These are phyloP conservation scores for Diutina sp. DNA, from an alignment of 1,139 yeast genomes.

Conservation along the genomic window DNA sequence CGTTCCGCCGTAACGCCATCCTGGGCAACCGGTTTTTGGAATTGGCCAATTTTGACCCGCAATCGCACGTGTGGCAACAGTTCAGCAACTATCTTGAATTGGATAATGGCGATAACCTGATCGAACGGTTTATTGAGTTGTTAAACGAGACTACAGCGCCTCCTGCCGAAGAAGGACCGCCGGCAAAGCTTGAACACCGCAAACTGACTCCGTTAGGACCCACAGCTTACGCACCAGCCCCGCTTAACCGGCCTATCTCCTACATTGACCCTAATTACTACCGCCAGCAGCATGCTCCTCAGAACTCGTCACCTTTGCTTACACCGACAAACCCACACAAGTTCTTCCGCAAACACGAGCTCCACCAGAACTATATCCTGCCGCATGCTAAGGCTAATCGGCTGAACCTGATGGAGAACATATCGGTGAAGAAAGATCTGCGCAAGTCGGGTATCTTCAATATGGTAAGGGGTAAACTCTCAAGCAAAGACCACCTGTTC, in stretches of 20 bases:
- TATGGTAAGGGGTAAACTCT: not conserved
- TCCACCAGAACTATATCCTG: not conserved
- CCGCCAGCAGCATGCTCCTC: not conserved
- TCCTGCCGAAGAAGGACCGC: not conserved
- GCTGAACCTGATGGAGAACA: conserved; percentile 14
- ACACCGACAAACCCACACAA: conserved; percentile 19
- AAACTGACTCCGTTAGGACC: not conserved
- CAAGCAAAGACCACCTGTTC: not conserved
- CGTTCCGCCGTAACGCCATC: conserved; percentile 47
- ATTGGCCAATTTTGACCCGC: conserved; percentile 53
- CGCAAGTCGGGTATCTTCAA: conserved; percentile 1
- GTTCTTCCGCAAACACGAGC: conserved; percentile 34
- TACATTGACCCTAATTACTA: not conserved
- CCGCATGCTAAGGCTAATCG: conserved; percentile 36
- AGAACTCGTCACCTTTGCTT: not conserved
- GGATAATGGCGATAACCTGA: conserved; percentile 34
- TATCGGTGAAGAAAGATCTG: not conserved
- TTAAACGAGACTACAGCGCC: conserved; percentile 6
- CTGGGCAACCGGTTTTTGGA: conserved; percentile 55
- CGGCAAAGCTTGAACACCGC: not conserved
- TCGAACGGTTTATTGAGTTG: conserved; percentile 38
- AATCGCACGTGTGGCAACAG: conserved; percentile 36
- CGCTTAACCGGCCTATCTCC: not conserved
- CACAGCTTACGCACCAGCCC: not conserved
- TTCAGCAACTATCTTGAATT: conserved; percentile 22